Conservation (phyloP, 192 early-diverging fungal species). For the Entomortierella beljakovae region DNA sequence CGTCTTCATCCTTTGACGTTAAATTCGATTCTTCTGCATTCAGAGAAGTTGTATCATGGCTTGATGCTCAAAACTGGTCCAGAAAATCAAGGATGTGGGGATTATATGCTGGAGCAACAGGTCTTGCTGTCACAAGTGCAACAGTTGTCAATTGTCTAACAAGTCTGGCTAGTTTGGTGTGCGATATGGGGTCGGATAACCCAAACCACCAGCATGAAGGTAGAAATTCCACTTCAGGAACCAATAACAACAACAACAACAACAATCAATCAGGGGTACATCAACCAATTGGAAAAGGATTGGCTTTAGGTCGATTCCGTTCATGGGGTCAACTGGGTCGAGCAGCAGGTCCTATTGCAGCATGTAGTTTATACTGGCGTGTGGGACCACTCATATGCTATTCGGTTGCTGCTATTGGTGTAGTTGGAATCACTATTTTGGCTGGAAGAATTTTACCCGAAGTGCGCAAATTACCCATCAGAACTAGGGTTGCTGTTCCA, state of each 20-base stretch:
- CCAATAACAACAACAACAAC: background rate
- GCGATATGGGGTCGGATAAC: constrained; percentile 54
- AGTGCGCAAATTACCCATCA: constrained; percentile 43
- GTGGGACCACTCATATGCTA: constrained; percentile 74
- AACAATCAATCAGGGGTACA: background rate
- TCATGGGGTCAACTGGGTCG: constrained; percentile 93
- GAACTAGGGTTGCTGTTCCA: constrained; percentile 13
- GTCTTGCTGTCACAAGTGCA: constrained; percentile 90
- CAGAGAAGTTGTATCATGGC: constrained; percentile 9
- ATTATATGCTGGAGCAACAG: constrained; percentile 80
- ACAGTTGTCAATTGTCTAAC: constrained; percentile 96
- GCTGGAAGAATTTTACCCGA: constrained; percentile 44
- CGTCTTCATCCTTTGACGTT: constrained; percentile 18
- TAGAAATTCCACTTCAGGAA: background rate
- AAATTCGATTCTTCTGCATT: background rate
- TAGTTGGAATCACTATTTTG: constrained; percentile 54
- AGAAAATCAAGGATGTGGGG: constrained; percentile 45
- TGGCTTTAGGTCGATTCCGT: constrained; percentile 86
- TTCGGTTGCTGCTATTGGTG: constrained; percentile 62
- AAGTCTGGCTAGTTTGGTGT: constrained; percentile 73
- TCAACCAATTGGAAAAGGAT: constrained; percentile 66
- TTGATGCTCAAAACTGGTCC: constrained; percentile 49
- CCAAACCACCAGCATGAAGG: background rate
- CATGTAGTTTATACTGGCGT: constrained; percentile 91
- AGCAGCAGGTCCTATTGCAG: constrained; percentile 86